phyloP scores from a whole-genome alignment of 2,329 filamentous ascomycete genomes.

The Epichloe gansuensis region DNA sequence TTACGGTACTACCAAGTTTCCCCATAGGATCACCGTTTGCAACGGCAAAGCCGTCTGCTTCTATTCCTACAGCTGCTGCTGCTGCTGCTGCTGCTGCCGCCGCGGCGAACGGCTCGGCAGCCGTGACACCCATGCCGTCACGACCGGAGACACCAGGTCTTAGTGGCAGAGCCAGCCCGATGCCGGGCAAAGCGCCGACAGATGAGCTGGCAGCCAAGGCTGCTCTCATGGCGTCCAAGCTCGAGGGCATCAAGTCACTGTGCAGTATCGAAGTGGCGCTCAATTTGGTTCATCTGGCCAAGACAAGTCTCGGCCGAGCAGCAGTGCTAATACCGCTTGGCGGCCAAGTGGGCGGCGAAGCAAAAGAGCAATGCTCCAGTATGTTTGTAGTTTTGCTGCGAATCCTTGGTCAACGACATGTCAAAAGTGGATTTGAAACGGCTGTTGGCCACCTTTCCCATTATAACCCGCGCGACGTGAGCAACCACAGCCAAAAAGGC shows the following conservation, averaged over 20 bases:
- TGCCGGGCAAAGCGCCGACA: constrained; percentile 56
- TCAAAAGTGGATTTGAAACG: constrained; percentile 86
- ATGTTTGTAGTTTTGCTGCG: constrained; percentile 80
- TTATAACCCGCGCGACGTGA: constrained; percentile 80
- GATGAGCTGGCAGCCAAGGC: constrained; percentile 92
- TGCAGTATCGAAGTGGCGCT: constrained; percentile 95
- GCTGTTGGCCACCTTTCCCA: constrained; percentile 81
- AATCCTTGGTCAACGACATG: constrained; percentile 72
- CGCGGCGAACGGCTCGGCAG: constrained; percentile 16
- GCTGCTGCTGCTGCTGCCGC: constrained; percentile 2
- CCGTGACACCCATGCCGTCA: constrained; percentile 26
- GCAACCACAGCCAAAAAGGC: constrained; percentile 53
- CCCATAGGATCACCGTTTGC: constrained; percentile 46
- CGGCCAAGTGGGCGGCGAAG: constrained; percentile 68
- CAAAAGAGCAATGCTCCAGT: constrained; percentile 73
- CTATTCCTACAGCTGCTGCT: background rate
- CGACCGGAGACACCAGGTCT: constrained; percentile 37
- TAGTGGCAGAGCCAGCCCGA: constrained; percentile 24
- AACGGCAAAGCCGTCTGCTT: constrained; percentile 23
- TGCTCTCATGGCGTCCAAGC: constrained; percentile 87
- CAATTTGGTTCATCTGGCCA: constrained; percentile 76
- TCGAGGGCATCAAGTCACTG: constrained; percentile 87
- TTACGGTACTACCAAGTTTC: constrained; percentile 71
- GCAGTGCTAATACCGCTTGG: constrained; percentile 71
- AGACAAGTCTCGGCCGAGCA: constrained; percentile 73